Conservation (phyloP, 768 basidiomycete genomes). For the Pleurotus tuber-regium region DNA sequence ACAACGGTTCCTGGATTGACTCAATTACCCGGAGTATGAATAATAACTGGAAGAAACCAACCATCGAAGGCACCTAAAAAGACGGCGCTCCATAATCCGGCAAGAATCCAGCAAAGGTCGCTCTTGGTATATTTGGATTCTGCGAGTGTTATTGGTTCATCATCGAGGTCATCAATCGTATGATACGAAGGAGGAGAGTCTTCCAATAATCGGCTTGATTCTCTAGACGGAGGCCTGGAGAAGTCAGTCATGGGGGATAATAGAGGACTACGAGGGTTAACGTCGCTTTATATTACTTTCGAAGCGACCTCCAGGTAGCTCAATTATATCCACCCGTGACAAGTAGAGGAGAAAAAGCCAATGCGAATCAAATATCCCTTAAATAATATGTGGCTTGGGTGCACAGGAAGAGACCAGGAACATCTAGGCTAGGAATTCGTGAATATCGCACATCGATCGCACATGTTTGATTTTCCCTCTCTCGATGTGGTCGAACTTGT, state of each 20-base stretch:
- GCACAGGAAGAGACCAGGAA: constrained; percentile 3
- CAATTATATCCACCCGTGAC: constrained; percentile 10
- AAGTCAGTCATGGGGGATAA: constrained; percentile 40
- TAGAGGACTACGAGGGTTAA: constrained; percentile 23
- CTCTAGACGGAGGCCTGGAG: constrained; percentile 43
- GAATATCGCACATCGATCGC: constrained; percentile 7
- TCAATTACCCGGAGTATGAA: constrained; percentile 10
- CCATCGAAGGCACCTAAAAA: constrained; percentile 86
- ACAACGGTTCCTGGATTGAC: constrained; percentile 69
- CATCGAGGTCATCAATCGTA: constrained; percentile 40
- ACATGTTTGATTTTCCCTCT: constrained; percentile 3
- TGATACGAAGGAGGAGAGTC: constrained; percentile 46
- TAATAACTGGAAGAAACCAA: constrained; percentile 28
- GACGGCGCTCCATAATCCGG: constrained; percentile 79
- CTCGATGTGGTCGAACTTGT: constrained; percentile 3
- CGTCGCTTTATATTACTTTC: constrained; percentile 25
- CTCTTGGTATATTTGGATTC: constrained; percentile 45
- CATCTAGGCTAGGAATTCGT: constrained; percentile 6
- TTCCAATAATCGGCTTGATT: constrained; percentile 58
- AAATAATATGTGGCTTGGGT: constrained; percentile 4
- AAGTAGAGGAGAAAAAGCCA: background rate
- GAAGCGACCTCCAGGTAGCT: constrained; percentile 7
- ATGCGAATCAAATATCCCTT: background rate
- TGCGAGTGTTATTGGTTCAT: constrained; percentile 24
- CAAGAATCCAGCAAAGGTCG: constrained; percentile 71